Evolutionary conservation across 208 protist genomes (phyloP), one percentile per base, ranked within the genome.

Genomic region (Crithidia sp.): DNA sequence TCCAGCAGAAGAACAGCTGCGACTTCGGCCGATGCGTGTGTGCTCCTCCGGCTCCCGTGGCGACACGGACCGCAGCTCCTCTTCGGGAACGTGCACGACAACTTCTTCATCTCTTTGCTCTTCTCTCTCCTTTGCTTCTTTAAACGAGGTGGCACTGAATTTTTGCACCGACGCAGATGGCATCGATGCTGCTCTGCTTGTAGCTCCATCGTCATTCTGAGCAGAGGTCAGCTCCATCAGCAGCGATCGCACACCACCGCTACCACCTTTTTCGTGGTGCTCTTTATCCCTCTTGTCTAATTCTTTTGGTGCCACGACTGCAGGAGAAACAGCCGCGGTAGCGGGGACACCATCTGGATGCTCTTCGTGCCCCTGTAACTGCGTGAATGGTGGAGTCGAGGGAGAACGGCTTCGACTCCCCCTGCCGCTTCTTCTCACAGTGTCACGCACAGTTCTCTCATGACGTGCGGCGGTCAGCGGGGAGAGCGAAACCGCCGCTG

Each of bases 161-260:
- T 53, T 40, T 17, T 5, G 28, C 28, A 28, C 28, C 28, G 28
- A 28, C 28, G 28, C 28, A 28, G 28, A 28, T 28, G 28, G 28
- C 28, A 28, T 28, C 28, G 28, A 28, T 28, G 28, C 28, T 49
- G 8, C 62, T 44, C 62, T 36, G 49, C 62, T 28, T 28, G 28
- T 28, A 28, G 28, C 28, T 28, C 28, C 28, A 16, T 47, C 41
- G 17, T 66, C 65, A 7, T 4, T 5, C 56, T 71, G 56, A 13
- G 53, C 65, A 10, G 66, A 41, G 17, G 73, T n/a, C 28, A 78
- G 9, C n/a, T 78, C 73, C 7, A 12, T 14, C 66, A 78, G n/a
- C 13, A 78, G 66, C 17, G 66, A 78, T 2, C 73, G 73, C 57
- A 13, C 55, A 16, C 36, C 63, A 13, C 45, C 62, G 62, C 47